phyloP scores from a whole-genome alignment of 2,329 filamentous ascomycete genomes.

The Biscogniauxia mediterranea region DNA sequence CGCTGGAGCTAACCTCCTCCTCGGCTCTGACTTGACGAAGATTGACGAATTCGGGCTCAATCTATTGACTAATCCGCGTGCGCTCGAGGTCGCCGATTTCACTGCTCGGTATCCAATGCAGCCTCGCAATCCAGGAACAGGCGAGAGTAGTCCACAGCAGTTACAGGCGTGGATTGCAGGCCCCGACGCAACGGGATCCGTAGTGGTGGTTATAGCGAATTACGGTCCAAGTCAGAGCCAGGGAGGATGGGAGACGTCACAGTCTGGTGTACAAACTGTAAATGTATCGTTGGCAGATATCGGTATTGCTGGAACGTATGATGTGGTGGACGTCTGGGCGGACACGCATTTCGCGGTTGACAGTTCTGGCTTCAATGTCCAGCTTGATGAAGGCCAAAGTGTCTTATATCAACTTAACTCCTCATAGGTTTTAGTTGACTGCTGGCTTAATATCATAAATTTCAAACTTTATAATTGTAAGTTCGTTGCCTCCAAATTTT shows the following conservation, averaged over 20 bases:
- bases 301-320: constrained; percentile 19
- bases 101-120: constrained; percentile 27
- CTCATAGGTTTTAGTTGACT: background rate
- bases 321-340: constrained; percentile 13
- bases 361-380: constrained; percentile 6
- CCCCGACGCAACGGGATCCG: constrained; percentile 15
- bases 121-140: constrained; percentile 22
- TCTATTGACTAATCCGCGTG: constrained; percentile 19
- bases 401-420: constrained; percentile 12
- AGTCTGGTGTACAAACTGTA: constrained; percentile 21
- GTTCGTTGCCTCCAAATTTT: too few relatives aligned
- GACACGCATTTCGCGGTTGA: constrained; percentile 6
- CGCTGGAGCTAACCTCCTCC: constrained; percentile 29
- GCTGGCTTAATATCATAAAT: too few relatives aligned
- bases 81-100: constrained; percentile 21
- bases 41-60: constrained; percentile 23
- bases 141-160: constrained; percentile 21
- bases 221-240: constrained; percentile 25
- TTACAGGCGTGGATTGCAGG: constrained; percentile 30
- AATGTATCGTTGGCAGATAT: constrained; percentile 22
- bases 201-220: constrained; percentile 26
- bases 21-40: constrained; percentile 27
- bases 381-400: constrained; percentile 16
- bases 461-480: too few relatives aligned
- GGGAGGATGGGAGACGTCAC: constrained; percentile 22